Base-by-base conservation (phyloP, 2,329 filamentous ascomycete species). In the Emergomyces pasteurianus region DNA sequence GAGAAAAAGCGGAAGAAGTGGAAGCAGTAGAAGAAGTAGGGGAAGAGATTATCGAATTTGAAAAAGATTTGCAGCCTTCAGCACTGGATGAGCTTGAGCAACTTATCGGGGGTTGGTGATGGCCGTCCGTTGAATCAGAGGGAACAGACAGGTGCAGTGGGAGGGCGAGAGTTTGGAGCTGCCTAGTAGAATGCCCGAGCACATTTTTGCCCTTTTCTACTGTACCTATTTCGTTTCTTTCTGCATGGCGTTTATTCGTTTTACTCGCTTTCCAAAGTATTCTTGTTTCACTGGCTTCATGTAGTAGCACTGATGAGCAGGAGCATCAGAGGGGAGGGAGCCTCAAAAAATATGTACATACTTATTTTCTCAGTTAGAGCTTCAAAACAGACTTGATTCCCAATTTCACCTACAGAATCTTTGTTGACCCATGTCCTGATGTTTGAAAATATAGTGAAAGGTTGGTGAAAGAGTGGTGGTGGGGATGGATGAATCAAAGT, bases 81-180 rank as follows among this genome's bases (percentile, higher is more conserved):
- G 63, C 63, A 4, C 12, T 63, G 28, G 59, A 63, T 58, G 47
- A 62, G 16, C 47, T 65, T 42, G 61, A 62, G 40, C 34, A 28
- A 40, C 46, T 65, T 34, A 31, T 65, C 3, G 60, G 60, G 16
- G 31, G 59, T 40, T 62, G 46, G 61, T 31, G 36, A 53, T 12
- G 47, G 1, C 10, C 4, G 50, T 12, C 21, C 26, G 6, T 42
- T 5, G 42, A 43, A 47, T 23, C 3, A 47, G 43, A n/a, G n/a
- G n/a, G n/a, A n/a, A n/a, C n/a, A n/a, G n/a, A n/a, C n/a, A n/a
- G n/a, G n/a, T n/a, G n/a, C n/a, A n/a, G n/a, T n/a, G n/a, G n/a
- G n/a, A n/a, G n/a, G n/a, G n/a, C n/a, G n/a, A n/a, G n/a, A n/a
- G n/a, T n/a, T 38, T 9, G 18, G 42, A 21, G 2, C 21, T n/a